Evolutionary conservation across 371 early-diverging fungal species (phyloP).

Genomic region (Dichotomocladium elegans): DNA sequence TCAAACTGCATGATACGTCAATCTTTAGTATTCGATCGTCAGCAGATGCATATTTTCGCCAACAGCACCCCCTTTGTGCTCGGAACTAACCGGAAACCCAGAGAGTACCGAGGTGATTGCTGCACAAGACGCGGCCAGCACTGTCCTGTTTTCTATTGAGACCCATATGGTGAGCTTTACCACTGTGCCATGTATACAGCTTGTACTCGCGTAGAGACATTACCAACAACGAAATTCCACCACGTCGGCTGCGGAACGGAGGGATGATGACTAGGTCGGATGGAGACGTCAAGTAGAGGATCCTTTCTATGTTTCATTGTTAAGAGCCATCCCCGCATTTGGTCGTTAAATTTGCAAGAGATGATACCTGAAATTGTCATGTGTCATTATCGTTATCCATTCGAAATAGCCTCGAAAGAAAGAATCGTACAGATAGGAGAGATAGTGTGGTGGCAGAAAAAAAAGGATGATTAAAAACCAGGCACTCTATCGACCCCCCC

Average conservation of each 20-base stretch:
- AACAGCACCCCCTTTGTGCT: not conserved
- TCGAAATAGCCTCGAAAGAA: not conserved
- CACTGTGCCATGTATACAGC: too few relatives aligned
- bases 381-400: slow-evolving; percentile 7
- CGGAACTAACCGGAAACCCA: slow-evolving; percentile 56
- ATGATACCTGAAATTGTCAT: slow-evolving; percentile 12
- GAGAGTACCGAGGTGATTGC: slow-evolving; percentile 55
- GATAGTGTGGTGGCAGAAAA: too few relatives aligned
- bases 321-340: not conserved
- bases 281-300: slow-evolving; percentile 6
- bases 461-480: not conserved
- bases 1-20: slow-evolving; percentile 49
- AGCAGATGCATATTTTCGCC: not conserved
- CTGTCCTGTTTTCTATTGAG: slow-evolving; percentile 49
- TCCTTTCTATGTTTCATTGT: slow-evolving; percentile 4
- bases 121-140: slow-evolving; percentile 61
- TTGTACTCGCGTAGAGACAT: not conserved
- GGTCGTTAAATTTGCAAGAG: not conserved
- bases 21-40: not conserved
- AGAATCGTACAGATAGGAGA: not conserved
- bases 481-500: too few relatives aligned
- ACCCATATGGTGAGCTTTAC: too few relatives aligned
- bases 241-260: not conserved
- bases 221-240: slow-evolving; percentile 7
- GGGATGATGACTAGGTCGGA: not conserved